Evolutionary conservation across 2,329 filamentous ascomycete genomes (phyloP).

Genomic region (Spiromastix sp.): DNA sequence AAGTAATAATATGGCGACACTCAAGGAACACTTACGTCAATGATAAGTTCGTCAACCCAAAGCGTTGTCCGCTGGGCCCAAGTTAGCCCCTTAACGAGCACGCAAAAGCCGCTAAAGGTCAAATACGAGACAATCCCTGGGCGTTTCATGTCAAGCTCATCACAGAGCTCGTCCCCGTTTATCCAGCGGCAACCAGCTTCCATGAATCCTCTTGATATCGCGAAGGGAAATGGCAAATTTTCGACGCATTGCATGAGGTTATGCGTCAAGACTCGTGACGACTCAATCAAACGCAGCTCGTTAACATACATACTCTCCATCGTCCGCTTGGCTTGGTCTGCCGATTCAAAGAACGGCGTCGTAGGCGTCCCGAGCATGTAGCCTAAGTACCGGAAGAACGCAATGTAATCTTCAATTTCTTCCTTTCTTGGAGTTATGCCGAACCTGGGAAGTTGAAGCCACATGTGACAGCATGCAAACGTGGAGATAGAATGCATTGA

Average conservation of each 20-base stretch:
- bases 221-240: conserved; percentile 54
- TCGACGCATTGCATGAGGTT: conserved; percentile 65
- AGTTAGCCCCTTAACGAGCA: too few species aligned
- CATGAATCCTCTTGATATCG: conserved; percentile 56
- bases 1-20: too few species aligned
- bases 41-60: too few species aligned
- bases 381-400: conserved; percentile 65
- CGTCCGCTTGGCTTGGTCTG: conserved; percentile 45
- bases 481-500: conserved; percentile 60
- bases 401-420: conserved; percentile 60
- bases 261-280: conserved; percentile 55
- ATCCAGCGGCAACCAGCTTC: conserved; percentile 59
- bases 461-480: conserved; percentile 60
- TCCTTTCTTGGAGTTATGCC: conserved; percentile 54
- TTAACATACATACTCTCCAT: conserved; percentile 59
- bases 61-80: too few species aligned
- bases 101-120: too few species aligned
- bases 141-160: conserved; percentile 48
- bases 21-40: too few species aligned
- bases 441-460: conserved; percentile 59
- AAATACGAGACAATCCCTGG: too few species aligned
- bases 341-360: conserved; percentile 47
- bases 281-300: conserved; percentile 56
- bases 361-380: conserved; percentile 61
- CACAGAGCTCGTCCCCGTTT: conserved; percentile 54